Base-by-base conservation (phyloP, 1,284 basidiomycete genomes). In the Sanghuangporus weigelae region DNA sequence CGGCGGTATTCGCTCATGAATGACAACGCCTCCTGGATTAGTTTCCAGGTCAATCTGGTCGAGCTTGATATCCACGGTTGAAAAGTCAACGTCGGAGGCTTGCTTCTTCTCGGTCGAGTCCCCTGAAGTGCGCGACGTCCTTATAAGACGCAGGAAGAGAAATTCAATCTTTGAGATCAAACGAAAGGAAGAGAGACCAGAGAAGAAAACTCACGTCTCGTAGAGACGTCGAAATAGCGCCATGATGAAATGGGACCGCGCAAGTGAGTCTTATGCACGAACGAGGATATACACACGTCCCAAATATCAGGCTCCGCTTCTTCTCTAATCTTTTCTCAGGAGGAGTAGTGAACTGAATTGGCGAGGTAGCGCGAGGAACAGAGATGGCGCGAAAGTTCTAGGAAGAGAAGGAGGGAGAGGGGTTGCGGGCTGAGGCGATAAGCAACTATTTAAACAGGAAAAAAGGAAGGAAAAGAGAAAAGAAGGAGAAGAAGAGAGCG, bases 1-100 rank as follows among this genome's bases (percentile, higher is more conserved):
- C 48, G 55, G 50, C 19, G 56, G 31, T 26, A 50, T 55, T 36
- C 53, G 58, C 21, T 62, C 64, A 62, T 65, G 49, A 31, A 48
- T 10, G 38, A 10, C 48, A 16, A 63, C 14, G 12, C 44, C 42
- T 35, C 40, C 57, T 16, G 57, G 14, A 46, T 58, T 63, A 19
- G 56, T 59, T 44, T 63, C 65, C 51, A 66, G 55, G 53, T 63
- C 63, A 38, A 61, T 14, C 36, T 56, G 36, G 62, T 66, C 62
- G 19, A 63, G 53, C 50, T 66, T 66, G 61, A 66, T 66, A 63
- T 63, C 65, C 62, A 63, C 46, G 51, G 63, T 60, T 54, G 65
- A 59, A 19, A 63, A 35, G 35, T 63, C 65, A 12, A 48, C 44
- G 38, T 66, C 61, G 38, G 65, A 66, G 7, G 46, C 38, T 42